These are phyloP conservation scores for Leishmania aethiopica DNA, from an alignment of 208 protist genomes.

Conservation along the genomic window DNA sequence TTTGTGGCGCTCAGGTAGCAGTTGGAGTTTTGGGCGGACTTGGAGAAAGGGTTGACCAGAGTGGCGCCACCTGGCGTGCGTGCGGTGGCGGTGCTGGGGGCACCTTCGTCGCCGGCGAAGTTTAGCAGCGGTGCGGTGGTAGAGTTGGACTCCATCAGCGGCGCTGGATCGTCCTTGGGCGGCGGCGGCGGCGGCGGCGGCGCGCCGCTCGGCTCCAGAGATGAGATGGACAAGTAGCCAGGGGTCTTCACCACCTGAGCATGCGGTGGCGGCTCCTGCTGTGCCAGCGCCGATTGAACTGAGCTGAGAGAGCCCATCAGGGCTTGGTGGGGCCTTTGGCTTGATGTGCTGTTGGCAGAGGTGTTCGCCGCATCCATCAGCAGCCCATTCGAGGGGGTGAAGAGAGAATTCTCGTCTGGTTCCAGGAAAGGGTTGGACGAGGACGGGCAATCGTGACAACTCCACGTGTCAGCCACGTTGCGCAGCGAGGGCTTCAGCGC, in stretches of 20 bases:
- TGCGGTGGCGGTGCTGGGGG: not conserved
- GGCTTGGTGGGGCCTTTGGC: not conserved
- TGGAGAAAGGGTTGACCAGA: conserved; percentile 35
- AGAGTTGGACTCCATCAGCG: not conserved
- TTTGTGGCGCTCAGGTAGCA: not conserved
- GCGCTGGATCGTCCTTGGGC: not conserved
- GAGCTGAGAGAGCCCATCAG: not conserved
- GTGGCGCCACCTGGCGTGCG: conserved; percentile 11
- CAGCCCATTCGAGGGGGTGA: not conserved
- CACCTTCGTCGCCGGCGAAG: conserved; percentile 5
- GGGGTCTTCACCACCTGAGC: not conserved
- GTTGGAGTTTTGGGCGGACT: conserved; percentile 1
- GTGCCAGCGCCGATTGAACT: not conserved
- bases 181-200: not conserved
- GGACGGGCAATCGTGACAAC: not conserved
- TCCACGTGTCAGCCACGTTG: not conserved
- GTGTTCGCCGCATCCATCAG: not conserved
- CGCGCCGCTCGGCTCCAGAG: conserved; percentile 9
- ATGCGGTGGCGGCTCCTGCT: not conserved
- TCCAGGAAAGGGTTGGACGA: conserved; percentile 22
- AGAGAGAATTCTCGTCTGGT: not conserved
- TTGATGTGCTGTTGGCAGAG: not conserved
- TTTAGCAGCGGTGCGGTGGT: not conserved
- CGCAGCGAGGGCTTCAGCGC: not conserved
- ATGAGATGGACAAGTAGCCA: conserved; percentile 5